Base-by-base conservation (phyloP, 179 eudicot genomes). In the Amaranthus tricolor region DNA sequence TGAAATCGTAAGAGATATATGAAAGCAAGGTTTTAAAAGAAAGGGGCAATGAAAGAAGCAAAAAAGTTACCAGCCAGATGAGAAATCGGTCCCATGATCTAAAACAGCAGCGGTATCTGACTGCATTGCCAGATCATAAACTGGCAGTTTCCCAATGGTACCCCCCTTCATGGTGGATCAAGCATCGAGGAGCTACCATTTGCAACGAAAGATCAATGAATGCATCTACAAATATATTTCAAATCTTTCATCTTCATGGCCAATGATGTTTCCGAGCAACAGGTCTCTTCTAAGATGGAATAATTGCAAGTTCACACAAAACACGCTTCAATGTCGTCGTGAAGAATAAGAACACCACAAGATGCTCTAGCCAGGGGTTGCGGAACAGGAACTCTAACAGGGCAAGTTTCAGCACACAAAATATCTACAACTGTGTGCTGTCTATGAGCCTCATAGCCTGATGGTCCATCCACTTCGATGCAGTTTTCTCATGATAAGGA, bases 41-140 rank as follows among this genome's bases (percentile, higher is more conserved):
- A 66, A 56, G 20, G 2, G 6, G 19, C 66, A 40, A 17, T 24
- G n/a, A 61, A 77, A 6, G 20, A 66, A 62, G 19, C 40, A n/a
- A 72, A 70, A 62, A 66, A 77, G 94, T 68, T 88, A 94, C 98
- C 97, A 94, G 75, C 98, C 98, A 94, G 70, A 94, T 90, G 81
- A 94, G 88, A 94, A 85, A 80, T 94, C 98, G 40, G 98, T 94
- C 74, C 98, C 98, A 77, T 94, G 98, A 77, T 94, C 98, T 78
- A 94, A 96, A 78, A 92, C 97, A 79, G 90, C 98, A 40, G 98
- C 98, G 44, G 98, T 85, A 83, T 94, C 98, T 72, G 98, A 94
- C 74, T 94, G 96, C 98, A 94, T 92, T 60, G 91, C 97, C 70
- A 94, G 91, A 74, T 94, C 96, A 87, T 92, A 84, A 84, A 96